Base-by-base conservation (phyloP, 2,329 filamentous ascomycete species). In the Colletotrichum cordylinicola region DNA sequence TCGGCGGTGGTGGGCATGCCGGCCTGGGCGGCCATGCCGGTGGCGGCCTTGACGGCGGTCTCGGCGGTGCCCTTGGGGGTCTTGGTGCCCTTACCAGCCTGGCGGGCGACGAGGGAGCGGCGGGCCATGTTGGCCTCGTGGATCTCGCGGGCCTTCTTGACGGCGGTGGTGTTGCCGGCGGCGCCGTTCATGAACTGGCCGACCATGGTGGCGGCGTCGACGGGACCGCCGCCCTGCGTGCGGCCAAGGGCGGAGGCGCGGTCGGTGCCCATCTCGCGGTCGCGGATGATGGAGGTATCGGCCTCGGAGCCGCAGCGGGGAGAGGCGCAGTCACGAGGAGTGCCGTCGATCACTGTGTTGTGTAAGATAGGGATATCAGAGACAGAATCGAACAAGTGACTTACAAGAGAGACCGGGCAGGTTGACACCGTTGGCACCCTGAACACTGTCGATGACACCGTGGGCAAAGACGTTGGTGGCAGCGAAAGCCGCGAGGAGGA, bases 251-350 rank as follows among this genome's bases (percentile, higher is more conserved):
- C 88, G 48, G 90, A 91, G 31, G 79, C 82, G 77, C 88, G 86
- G 79, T 83, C 86, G 61, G 85, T 88, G 39, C 85, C 85, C 71
- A 94, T 87, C 84, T 94, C 92, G 13, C 85, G 83, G 74, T 89
- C 84, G 37, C 92, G 90, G 83, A 94, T 93, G 86, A 94, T 93
- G 82, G 92, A 88, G 21, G 93, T 94, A 80, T 94, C 93, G 73
- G 89, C 91, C 82, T 94, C 89, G 24, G 92, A 89, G 72, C 92
- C 93, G 81, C 92, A 94, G 55, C 82, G 77, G 78, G 92, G 91
- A 79, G 85, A 86, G 67, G 90, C 86, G 83, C 92, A 94, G 84
- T 94, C 92, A 80, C 93, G 91, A 65, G 92, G 92, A 77, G 92
- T 93, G 79, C 91, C 92, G 76, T 94, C 92, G 64, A 87, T 86